A percentile compares a stretch with the other conserved stretches of the same genome.
phyloP scores from a whole-genome alignment of 352 stramenopile genomes.

The Phytopythium aichiense region DNA sequence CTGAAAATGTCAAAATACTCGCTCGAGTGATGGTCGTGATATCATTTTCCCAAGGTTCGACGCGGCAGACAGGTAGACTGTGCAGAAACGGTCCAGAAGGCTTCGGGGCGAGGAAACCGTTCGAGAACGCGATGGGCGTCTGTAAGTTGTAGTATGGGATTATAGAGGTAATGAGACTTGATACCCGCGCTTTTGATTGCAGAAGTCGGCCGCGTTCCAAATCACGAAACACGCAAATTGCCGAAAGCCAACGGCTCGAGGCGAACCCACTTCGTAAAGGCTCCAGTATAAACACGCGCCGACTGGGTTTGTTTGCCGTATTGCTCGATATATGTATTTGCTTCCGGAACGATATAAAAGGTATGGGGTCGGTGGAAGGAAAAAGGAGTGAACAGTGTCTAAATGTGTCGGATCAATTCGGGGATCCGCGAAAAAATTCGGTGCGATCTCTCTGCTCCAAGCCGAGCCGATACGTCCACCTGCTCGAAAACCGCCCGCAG shows the following conservation, averaged over 20 bases:
- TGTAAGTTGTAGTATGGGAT: neutral
- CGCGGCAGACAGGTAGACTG: neutral
- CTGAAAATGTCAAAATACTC: neutral
- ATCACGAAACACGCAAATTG: neutral
- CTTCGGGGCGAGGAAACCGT: neutral
- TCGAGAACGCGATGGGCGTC: neutral
- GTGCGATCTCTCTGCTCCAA: neutral
- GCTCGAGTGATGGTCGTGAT: neutral
- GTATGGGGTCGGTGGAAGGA: too few species aligned
- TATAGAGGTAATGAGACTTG: constrained; percentile 1
- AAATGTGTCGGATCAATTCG: neutral
- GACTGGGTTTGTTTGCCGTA: too few species aligned
- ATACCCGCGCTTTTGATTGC: neutral
- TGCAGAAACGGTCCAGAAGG: neutral
- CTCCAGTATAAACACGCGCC: too few species aligned
- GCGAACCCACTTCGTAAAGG: too few species aligned
- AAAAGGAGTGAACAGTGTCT: too few species aligned
- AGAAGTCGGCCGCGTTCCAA: neutral
- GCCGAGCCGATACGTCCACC: neutral
- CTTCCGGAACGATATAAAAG: too few species aligned
- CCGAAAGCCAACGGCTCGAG: too few species aligned
- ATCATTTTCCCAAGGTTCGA: neutral
- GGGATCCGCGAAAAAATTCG: neutral
- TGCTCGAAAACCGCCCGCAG: too few species aligned
- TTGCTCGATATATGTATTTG: too few species aligned